Percentiles rank a stretch among this genome's conserved stretches.
Conservation (phyloP, 192 early-diverging fungal species). For the Glomus cerebriforme region DNA sequence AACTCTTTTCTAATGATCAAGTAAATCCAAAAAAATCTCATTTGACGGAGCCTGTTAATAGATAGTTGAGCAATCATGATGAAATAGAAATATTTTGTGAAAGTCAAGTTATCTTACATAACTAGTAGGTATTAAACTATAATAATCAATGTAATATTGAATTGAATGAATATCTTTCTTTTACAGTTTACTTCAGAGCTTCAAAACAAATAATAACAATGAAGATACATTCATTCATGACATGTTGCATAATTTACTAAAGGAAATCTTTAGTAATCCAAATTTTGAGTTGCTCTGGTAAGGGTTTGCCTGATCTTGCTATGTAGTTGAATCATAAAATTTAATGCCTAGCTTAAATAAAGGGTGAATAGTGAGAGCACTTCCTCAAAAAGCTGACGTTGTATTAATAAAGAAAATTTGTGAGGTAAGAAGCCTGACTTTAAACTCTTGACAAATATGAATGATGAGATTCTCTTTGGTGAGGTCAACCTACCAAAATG, state of each 20-base stretch:
- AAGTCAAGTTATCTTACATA: conserved; percentile 19
- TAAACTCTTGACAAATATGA: background rate
- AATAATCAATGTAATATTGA: conserved; percentile 8
- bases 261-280: background rate
- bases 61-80: background rate
- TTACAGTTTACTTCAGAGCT: conserved; percentile 4
- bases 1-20: conserved; percentile 10
- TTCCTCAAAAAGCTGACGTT: background rate
- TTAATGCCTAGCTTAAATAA: no score
- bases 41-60: conserved; percentile 1
- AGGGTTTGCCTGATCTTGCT: no score
- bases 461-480: background rate
- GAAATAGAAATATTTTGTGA: conserved; percentile 10
- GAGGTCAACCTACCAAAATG: background rate
- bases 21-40: conserved; percentile 10
- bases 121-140: conserved; percentile 19
- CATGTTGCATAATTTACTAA: background rate
- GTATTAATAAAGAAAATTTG: background rate
- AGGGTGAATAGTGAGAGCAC: no score
- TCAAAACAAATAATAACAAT: conserved; percentile 1
- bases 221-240: conserved; percentile 14
- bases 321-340: no score
- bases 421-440: background rate
- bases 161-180: background rate
- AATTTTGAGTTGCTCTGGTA: conserved; percentile 8